phyloP scores from a whole-genome alignment of 768 basidiomycete genomes.

The Psilocybe cyanescens region DNA sequence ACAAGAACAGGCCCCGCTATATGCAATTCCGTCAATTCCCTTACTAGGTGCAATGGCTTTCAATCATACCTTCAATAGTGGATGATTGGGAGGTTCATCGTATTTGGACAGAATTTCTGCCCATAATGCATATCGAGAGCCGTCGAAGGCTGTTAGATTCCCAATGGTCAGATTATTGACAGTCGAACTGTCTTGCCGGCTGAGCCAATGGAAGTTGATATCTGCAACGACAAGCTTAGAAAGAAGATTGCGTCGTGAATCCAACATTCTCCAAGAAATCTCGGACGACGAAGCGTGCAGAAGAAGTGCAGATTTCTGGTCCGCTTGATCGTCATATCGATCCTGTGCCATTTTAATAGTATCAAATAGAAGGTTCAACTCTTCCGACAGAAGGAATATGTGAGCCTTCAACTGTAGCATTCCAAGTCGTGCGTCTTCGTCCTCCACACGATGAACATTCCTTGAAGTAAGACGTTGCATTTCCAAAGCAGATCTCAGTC shows the following conservation, averaged over 20 bases:
- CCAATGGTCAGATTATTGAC: slow-evolving; percentile 76
- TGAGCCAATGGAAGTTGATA: slow-evolving; percentile 82
- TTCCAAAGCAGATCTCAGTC: slow-evolving; percentile 67
- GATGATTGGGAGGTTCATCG: slow-evolving; percentile 70
- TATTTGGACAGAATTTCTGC: slow-evolving; percentile 86
- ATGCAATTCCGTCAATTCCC: slow-evolving; percentile 10
- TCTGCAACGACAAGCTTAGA: slow-evolving; percentile 85
- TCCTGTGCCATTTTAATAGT: slow-evolving; percentile 86
- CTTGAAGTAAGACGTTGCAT: slow-evolving; percentile 45
- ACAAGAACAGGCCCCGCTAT: slow-evolving; percentile 73
- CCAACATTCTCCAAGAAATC: slow-evolving; percentile 92
- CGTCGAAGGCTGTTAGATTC: slow-evolving; percentile 86
- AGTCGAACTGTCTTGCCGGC: slow-evolving; percentile 85
- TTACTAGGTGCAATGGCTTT: background rate
- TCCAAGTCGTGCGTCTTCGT: slow-evolving; percentile 53
- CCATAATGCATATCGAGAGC: slow-evolving; percentile 80
- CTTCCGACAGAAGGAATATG: slow-evolving; percentile 71
- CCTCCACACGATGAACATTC: slow-evolving; percentile 40
- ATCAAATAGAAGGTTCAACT: slow-evolving; percentile 84
- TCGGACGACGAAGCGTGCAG: slow-evolving; percentile 83
- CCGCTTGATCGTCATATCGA: slow-evolving; percentile 63
- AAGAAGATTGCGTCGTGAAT: slow-evolving; percentile 69
- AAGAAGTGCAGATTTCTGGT: slow-evolving; percentile 80
- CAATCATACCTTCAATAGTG: slow-evolving; percentile 65
- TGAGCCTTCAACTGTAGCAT: slow-evolving; percentile 74